A percentile compares a stretch with the other conserved stretches of the same genome.
phyloP scores from a whole-genome alignment of 305 asterid genomes.

The Fraxinus baroniana region DNA sequence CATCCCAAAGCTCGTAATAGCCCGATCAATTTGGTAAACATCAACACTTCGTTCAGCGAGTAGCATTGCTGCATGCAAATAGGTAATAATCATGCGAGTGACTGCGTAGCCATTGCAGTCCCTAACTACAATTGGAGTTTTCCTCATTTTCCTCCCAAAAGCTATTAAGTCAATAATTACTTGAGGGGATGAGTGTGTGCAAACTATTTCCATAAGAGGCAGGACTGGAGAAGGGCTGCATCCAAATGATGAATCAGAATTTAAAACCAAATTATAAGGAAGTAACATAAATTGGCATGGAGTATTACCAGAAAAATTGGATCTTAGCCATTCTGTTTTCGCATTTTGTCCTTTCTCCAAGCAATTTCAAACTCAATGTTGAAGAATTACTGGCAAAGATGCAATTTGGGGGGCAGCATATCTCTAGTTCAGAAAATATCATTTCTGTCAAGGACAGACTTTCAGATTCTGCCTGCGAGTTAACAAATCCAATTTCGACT shows the following conservation, averaged over 20 bases:
- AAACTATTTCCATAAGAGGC: constrained; percentile 49
- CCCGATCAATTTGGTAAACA: constrained; percentile 42
- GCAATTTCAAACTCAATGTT: constrained; percentile 26
- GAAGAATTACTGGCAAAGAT: constrained; percentile 42
- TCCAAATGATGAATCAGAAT: constrained; percentile 17
- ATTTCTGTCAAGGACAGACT: constrained; percentile 35
- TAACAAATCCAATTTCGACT: constrained; percentile 8
- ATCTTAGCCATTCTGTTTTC: constrained; percentile 35
- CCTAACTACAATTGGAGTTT: constrained; percentile 42
- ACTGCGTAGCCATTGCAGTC: constrained; percentile 36
- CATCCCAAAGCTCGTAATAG: constrained; percentile 47
- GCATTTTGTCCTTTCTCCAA: constrained; percentile 39
- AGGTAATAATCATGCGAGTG: constrained; percentile 37
- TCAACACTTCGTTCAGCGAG: constrained; percentile 44
- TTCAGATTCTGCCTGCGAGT: constrained; percentile 43
- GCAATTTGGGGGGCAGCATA: constrained; percentile 38
- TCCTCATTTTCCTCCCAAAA: constrained; percentile 45
- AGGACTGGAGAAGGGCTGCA: constrained; percentile 46
- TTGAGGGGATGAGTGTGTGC: constrained; percentile 38
- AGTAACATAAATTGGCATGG: neutral
- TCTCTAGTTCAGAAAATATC: constrained; percentile 39
- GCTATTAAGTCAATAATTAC: constrained; percentile 41
- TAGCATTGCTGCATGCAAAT: constrained; percentile 41
- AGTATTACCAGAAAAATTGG: constrained; percentile 37
- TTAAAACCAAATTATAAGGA: constrained; percentile 13